These are phyloP conservation scores for Margaritispora aquatica DNA, from an alignment of 495 filamentous ascomycete genomes.

Conservation along the genomic window DNA sequence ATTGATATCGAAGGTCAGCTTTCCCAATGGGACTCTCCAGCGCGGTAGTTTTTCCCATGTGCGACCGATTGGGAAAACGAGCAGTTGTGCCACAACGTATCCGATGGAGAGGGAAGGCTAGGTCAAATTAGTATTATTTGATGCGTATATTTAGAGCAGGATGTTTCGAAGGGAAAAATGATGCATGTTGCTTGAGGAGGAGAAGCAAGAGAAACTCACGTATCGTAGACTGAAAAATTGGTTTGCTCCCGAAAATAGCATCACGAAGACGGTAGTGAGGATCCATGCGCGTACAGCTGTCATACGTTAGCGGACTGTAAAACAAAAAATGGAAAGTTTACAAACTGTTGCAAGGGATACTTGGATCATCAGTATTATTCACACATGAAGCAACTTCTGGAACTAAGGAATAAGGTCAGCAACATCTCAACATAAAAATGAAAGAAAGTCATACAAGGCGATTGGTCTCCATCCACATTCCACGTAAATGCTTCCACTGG, in stretches of 20 bases:
- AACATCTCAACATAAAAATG: neutral
- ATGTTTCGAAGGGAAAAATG: too few relatives aligned
- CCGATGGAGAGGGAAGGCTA: constrained; percentile 30
- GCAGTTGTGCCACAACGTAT: constrained; percentile 18
- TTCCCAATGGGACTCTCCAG: constrained; percentile 40
- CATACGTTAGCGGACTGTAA: neutral
- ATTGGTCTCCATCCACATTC: neutral
- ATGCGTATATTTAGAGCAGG: too few relatives aligned
- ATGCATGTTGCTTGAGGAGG: neutral
- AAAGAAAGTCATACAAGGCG: neutral
- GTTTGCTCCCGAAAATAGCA: constrained; percentile 60
- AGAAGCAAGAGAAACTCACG: neutral
- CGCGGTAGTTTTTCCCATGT: constrained; percentile 1
- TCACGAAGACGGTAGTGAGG: constrained; percentile 57
- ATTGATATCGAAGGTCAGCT: constrained; percentile 51
- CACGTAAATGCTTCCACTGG: neutral
- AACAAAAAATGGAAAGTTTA: neutral
- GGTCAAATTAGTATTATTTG: neutral
- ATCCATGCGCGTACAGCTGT: constrained; percentile 59
- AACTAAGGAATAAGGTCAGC: neutral
- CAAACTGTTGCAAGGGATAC: neutral
- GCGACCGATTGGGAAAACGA: neutral
- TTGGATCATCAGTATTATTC: neutral
- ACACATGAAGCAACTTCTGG: neutral
- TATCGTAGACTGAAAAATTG: constrained; percentile 59